phyloP scores from a whole-genome alignment of 1,284 basidiomycete genomes.

The Tylopilus orsonianus region DNA sequence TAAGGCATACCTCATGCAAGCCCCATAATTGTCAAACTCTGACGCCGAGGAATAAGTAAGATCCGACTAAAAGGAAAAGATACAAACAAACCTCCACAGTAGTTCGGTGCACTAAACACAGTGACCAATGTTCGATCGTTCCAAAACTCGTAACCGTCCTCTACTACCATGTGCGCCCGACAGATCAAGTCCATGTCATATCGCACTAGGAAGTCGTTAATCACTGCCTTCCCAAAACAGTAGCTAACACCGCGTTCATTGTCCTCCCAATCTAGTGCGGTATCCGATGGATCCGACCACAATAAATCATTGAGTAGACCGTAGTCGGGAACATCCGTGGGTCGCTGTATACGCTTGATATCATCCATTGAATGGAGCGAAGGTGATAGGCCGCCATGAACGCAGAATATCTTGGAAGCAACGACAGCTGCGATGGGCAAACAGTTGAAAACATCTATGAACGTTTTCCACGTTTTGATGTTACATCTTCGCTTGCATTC shows the following conservation, averaged over 20 bases:
- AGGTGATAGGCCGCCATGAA: slow-evolving; percentile 98
- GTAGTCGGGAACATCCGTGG: slow-evolving; percentile 99
- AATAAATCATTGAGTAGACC: slow-evolving; percentile 96
- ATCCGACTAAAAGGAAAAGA: slow-evolving; percentile 9
- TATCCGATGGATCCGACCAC: slow-evolving; percentile 99
- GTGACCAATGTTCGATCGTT: slow-evolving; percentile 98
- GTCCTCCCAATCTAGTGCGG: slow-evolving; percentile 98
- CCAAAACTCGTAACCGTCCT: slow-evolving; percentile 99
- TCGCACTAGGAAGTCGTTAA: slow-evolving; percentile 91
- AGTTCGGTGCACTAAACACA: slow-evolving; percentile 97
- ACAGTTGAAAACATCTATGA: slow-evolving; percentile 99
- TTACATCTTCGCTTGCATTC: slow-evolving; percentile 99
- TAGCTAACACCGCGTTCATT: slow-evolving; percentile 99
- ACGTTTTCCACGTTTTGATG: slow-evolving; percentile 99
- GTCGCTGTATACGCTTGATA: slow-evolving; percentile 96
- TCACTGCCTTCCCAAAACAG: slow-evolving; percentile 98
- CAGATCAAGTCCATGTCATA: slow-evolving; percentile 99
- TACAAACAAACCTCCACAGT: slow-evolving; percentile 81
- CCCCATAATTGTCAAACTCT: slow-evolving; percentile 99
- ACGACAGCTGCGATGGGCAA: slow-evolving; percentile 98
- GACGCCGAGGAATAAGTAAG: slow-evolving; percentile 16
- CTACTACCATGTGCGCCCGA: slow-evolving; percentile 99
- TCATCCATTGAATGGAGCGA: slow-evolving; percentile 98
- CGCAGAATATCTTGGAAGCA: slow-evolving; percentile 99
- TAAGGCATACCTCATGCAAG: slow-evolving; percentile 76